Base-by-base conservation (phyloP, 192 early-diverging fungal genomes). In the Rhizophagus prolifer region DNA sequence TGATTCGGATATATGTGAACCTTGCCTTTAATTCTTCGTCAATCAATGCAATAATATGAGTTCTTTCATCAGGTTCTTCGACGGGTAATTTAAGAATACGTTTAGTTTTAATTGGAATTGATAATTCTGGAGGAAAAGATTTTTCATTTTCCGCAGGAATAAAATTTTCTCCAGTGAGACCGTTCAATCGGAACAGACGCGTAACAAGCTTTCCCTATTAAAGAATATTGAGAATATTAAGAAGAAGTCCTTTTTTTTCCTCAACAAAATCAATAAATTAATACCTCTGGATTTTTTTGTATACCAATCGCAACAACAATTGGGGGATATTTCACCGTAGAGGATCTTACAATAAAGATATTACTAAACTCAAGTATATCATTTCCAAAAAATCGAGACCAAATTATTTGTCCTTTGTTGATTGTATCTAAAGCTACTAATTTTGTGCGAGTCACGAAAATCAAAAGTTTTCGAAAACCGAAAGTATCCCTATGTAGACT, bases 391-490 rank as follows among this genome's bases (percentile, higher is more conserved):
- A 80, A 82, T 60, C 81, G 84, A 46, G 90, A 88, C 98, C 98
- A 99, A 9, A 94, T 84, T 67, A 90, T 88, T 30, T 87, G 79
- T 4, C 96, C 96, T 59, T 88, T 84, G 62, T 81, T 88, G 66
- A 83, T 87, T 50, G 96, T 93, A 77, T 96, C 92, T 25, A 96
- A 83, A 7, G 94, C 96, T 36, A 94, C 83, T 14, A 98, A 64
- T 67, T 95, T 94, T 3, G 87, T 93, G 4, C 82, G 68, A 21
- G 95, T 88, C 9, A 87, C 90, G 79, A 95, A 92, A 14, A 99
- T 81, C 25, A 94, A 81, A n/a, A 98, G 84, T 81, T 98, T 97
- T 73, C 94, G 91, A 74, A 97, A 87, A 3, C 97, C 97, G 85
- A 91, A 88, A 68, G 84, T 81, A 69, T 94, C 92, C 21, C 90